These are phyloP conservation scores for Maudiozyma bulderi DNA, from an alignment of 805 yeast genomes.

Conservation along the genomic window DNA sequence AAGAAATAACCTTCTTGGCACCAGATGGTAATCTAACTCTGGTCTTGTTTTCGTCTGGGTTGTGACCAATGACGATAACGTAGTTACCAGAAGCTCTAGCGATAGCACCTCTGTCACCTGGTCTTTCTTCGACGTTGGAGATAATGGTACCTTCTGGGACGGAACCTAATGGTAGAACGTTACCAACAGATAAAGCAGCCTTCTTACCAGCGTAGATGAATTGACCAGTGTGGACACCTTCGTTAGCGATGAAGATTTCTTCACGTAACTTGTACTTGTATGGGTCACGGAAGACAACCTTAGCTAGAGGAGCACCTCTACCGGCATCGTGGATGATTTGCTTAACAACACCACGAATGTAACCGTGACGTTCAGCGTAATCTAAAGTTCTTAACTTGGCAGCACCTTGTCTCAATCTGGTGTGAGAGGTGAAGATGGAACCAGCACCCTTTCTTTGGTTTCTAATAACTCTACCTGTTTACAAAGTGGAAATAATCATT, in stretches of 20 bases:
- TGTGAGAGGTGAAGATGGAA: constrained; percentile 98
- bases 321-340: constrained; percentile 99
- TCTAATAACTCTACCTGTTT: constrained; percentile 96
- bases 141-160: constrained; percentile 99
- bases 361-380: constrained; percentile 98
- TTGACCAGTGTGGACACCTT: constrained; percentile 99
- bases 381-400: constrained; percentile 99
- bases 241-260: constrained; percentile 98
- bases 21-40: constrained; percentile 99
- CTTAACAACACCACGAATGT: constrained; percentile 98
- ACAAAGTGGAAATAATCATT: background rate
- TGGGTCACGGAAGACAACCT: constrained; percentile 98
- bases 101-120: constrained; percentile 99
- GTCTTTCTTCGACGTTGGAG: constrained; percentile 96
- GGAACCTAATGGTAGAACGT: constrained; percentile 91
- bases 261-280: constrained; percentile 96
- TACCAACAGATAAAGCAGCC: constrained; percentile 94
- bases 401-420: constrained; percentile 99
- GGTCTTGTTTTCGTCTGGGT: constrained; percentile 97
- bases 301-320: constrained; percentile 99
- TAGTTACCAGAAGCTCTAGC: constrained; percentile 99
- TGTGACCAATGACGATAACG: constrained; percentile 98
- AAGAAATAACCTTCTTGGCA: constrained; percentile 91
- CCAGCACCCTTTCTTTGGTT: constrained; percentile 99
- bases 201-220: constrained; percentile 97